Evolutionary conservation across 2,329 filamentous ascomycete genomes (phyloP).

Genomic region (Xylaria polymorpha): DNA sequence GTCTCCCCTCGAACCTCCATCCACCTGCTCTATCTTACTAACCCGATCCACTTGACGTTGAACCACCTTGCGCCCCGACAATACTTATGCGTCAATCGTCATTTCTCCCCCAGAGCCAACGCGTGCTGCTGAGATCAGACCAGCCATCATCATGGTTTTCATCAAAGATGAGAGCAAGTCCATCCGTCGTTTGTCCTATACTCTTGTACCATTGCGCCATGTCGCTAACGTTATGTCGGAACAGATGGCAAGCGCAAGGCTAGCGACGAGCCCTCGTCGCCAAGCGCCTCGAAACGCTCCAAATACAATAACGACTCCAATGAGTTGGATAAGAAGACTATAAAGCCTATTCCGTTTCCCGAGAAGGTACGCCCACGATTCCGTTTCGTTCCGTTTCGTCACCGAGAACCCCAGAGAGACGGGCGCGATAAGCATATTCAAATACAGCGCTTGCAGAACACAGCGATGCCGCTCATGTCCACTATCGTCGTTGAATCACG

Average conservation of each 20-base stretch:
- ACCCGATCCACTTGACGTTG: background rate
- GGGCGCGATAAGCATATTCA: background rate
- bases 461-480: background rate
- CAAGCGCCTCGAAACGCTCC: constrained; percentile 71
- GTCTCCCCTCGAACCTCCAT: background rate
- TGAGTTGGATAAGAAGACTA: constrained; percentile 60
- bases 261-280: constrained; percentile 70
- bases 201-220: background rate
- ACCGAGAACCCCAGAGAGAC: background rate
- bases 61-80: constrained; percentile 14
- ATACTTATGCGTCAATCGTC: constrained; percentile 17
- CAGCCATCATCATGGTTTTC: constrained; percentile 40
- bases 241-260: constrained; percentile 78
- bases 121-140: constrained; percentile 14
- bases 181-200: background rate
- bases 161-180: constrained; percentile 57
- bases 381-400: background rate
- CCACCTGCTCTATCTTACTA: constrained; percentile 10
- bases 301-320: constrained; percentile 62
- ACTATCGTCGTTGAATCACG: background rate
- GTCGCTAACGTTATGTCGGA: constrained; percentile 15
- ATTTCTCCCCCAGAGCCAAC: constrained; percentile 23
- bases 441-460: background rate
- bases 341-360: constrained; percentile 82
- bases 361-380: background rate